These are phyloP conservation scores for Acacia concinna DNA, from an alignment of 331 rosid genomes.

Conservation along the genomic window DNA sequence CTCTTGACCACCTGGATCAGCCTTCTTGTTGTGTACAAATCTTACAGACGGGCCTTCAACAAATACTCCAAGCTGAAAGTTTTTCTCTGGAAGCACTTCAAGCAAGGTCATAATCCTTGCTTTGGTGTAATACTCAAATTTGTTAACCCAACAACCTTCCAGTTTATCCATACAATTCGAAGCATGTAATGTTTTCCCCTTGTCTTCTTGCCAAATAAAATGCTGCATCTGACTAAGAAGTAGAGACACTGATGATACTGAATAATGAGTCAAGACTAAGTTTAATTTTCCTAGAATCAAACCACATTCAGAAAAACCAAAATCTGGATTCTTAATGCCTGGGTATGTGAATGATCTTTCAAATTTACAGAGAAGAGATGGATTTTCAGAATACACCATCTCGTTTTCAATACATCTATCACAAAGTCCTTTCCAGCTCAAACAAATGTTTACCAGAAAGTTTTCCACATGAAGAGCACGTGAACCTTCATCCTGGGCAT, in stretches of 20 bases:
- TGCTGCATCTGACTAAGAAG: constrained; percentile 60
- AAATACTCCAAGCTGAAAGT: constrained; percentile 66
- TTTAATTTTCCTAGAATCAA: constrained; percentile 77
- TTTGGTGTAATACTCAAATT: constrained; percentile 45
- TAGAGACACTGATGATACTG: constrained; percentile 58
- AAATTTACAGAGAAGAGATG: constrained; percentile 60
- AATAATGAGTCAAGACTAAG: constrained; percentile 57
- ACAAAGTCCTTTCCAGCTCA: constrained; percentile 61
- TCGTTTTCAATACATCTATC: constrained; percentile 46
- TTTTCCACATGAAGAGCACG: constrained; percentile 44
- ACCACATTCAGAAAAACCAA: constrained; percentile 62
- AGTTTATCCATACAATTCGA: constrained; percentile 31
- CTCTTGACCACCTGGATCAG: constrained; percentile 36
- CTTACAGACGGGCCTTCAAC: constrained; percentile 65
- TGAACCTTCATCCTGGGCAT: constrained; percentile 40
- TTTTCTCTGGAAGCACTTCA: constrained; percentile 65
- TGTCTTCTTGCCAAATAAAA: constrained; percentile 46
- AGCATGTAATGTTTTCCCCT: constrained; percentile 33
- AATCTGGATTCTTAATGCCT: constrained; percentile 38
- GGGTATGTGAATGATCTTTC: constrained; percentile 55
- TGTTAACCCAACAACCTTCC: constrained; percentile 40
- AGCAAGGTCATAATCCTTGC: constrained; percentile 49
- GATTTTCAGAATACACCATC: constrained; percentile 62
- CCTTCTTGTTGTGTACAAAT: constrained; percentile 52
- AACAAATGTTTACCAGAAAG: constrained; percentile 56